Base-by-base conservation (phyloP, 2,329 filamentous ascomycete genomes). In the Aphanoascus verrucosus region DNA sequence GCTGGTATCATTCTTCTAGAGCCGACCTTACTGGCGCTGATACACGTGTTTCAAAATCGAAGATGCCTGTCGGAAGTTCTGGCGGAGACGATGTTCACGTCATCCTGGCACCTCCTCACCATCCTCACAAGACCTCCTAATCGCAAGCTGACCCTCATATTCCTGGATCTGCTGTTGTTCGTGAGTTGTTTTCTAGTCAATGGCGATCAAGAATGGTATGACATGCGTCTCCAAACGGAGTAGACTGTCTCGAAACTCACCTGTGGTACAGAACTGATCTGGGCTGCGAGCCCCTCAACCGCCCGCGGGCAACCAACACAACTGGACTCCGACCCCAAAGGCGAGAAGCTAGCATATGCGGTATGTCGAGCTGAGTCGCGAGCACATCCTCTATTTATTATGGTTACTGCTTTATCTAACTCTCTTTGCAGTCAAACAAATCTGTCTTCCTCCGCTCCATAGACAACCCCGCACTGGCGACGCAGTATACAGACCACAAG, bases 381-480 rank as follows among this genome's bases (percentile, higher is more conserved):
- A 14, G 7, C 17, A 3, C 11, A 32, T 1, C 9, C 28, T n/a
- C 12, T 44, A 19, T 37, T n/a, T 7, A 11, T 28, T 37, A 41
- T 43, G 14, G 6, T 1, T 37, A 20, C 3, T 41, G 14, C 49
- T 49, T 42, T 52, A 47, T 52, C 40, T 55, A 20, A 56, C 17
- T 28, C 28, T 49, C n/a, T 20, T 34, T 48, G 11, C 62, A 94
- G 88, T 91, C 89, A 51, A 90, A 88, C 65, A 97, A 97, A 77
- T 97, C 91, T 57, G 84, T 98, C 72, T 97, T 96, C 73, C 78
- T 98, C 46, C 88, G 93, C 62, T 90, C 84, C 58, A 95, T 98
- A 74, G 91, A 98, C 73, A 76, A 93, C 67, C 91, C 91, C 50
- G 79, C 87, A 60, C 72, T 85, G 58, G 84, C 84, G 69, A 89